A percentile compares a stretch with the other conserved stretches of the same genome.
Conservation (phyloP, 768 basidiomycete genomes). For the Suillus hirtellus region DNA sequence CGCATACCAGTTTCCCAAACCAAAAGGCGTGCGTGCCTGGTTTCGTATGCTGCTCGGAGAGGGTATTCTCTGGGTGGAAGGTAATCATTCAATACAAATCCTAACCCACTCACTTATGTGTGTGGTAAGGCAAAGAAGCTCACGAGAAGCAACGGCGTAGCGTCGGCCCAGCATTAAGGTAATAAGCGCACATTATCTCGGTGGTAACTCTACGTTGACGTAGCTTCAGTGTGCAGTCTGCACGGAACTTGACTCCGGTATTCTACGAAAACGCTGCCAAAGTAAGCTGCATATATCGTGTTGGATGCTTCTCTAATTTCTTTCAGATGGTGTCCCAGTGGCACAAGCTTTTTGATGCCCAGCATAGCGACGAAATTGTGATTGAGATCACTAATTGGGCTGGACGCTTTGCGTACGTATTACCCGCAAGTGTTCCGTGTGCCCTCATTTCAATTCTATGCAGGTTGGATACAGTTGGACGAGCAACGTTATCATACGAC, state of each 20-base stretch:
- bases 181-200: constrained; percentile 10
- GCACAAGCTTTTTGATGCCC: constrained; percentile 45
- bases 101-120: constrained; percentile 10
- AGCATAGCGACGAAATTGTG: constrained; percentile 39
- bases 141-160: constrained; percentile 56
- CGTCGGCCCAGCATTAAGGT: constrained; percentile 62
- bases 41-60: constrained; percentile 60
- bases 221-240: constrained; percentile 46
- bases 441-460: constrained; percentile 5
- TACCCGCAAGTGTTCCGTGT: background rate
- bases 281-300: constrained; percentile 15
- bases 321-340: constrained; percentile 48
- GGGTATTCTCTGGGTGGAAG: constrained; percentile 69
- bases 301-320: constrained; percentile 11
- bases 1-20: constrained; percentile 61
- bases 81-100: constrained; percentile 29
- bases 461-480: constrained; percentile 60
- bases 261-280: constrained; percentile 59
- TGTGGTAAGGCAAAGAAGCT: constrained; percentile 47
- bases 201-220: background rate
- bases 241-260: constrained; percentile 49
- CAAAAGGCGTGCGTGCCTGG: constrained; percentile 63
- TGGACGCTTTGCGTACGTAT: constrained; percentile 58
- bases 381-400: constrained; percentile 62
- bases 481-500: constrained; percentile 65